These are phyloP conservation scores for Pezicula neosporulosa DNA, from an alignment of 2,329 filamentous ascomycete species.

Conservation along the genomic window DNA sequence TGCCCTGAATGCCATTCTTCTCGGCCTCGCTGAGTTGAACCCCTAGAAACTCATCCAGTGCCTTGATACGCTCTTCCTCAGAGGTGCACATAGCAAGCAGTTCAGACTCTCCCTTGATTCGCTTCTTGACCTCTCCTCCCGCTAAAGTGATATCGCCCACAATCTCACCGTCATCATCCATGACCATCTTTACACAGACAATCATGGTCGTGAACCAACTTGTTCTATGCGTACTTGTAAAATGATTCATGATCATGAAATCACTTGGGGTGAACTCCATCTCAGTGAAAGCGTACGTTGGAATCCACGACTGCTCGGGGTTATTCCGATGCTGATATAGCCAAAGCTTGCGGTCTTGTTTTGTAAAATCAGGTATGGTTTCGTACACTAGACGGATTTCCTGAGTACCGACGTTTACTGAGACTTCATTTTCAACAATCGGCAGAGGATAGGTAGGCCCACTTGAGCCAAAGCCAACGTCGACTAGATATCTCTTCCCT, in stretches of 20 bases:
- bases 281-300: slow-evolving; percentile 58
- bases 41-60: slow-evolving; percentile 46
- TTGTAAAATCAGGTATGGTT: slow-evolving; percentile 39
- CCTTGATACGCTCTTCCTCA: slow-evolving; percentile 48
- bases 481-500: slow-evolving; percentile 44
- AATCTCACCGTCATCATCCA: slow-evolving; percentile 39
- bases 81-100: slow-evolving; percentile 40
- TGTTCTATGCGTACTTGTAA: slow-evolving; percentile 41
- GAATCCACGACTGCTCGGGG: slow-evolving; percentile 46
- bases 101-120: slow-evolving; percentile 42
- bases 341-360: slow-evolving; percentile 47
- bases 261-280: slow-evolving; percentile 59
- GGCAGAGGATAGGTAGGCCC: slow-evolving; percentile 53
- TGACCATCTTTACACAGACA: slow-evolving; percentile 53
- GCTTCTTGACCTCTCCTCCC: slow-evolving; percentile 46
- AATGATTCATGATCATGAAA: slow-evolving; percentile 56
- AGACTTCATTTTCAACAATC: slow-evolving; percentile 36
- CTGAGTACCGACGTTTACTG: slow-evolving; percentile 44
- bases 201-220: slow-evolving; percentile 53
- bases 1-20: slow-evolving; percentile 45
- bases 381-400: slow-evolving; percentile 49
- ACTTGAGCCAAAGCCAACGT: slow-evolving; percentile 62
- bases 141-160: slow-evolving; percentile 48
- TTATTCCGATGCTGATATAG: slow-evolving; percentile 55
- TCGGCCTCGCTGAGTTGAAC: slow-evolving; percentile 47